Evolutionary conservation across 176 grass and related monocot genomes (phyloP), one percentile per base, ranked within the genome.

Genomic region (Triticum timopheevii): DNA sequence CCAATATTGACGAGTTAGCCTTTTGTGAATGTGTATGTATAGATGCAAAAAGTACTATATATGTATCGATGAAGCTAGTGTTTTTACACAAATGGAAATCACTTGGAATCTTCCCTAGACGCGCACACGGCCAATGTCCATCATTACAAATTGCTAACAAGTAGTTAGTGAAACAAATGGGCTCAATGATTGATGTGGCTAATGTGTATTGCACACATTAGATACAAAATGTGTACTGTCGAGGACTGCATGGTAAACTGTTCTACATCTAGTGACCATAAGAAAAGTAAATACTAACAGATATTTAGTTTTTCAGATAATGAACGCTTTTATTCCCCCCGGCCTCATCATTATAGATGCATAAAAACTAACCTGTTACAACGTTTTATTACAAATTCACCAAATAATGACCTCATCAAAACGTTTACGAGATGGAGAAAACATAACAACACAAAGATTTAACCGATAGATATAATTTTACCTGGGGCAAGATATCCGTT

Each of bases 401-500:
- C 7, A 59, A 59, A 59, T 59, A 59, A 59, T 59, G 54, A 59
- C 54, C 54, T 59, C 54, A 3, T 59, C 19, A 19, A 58, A 68
- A 34, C 17, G 30, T 68, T 69, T 69, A 36, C 8, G 8, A 38
- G 17, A 38, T 38, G 1, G 19, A 69, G 67, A 22, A 69, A 69
- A 69, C 67, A 22, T 22, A 9, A 22, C 8, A 38, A 38, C 31
- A 36, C 66, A 69, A 7, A 5, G 33, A 69, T 36, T 69, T 69
- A 38, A 20, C 10, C 11, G 23, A 44, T 73, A 13, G 22, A 44
- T 47, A 73, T 47, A 45, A 45, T 45, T 45, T 73, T 73, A 73
- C 70, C 70, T 16, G 39, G 69, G n/a, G 39, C 70, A 73, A 73
- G 39, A 73, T 73, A 73, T 45, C 70, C 70, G 23, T 73, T 73